Conservation (phyloP, 768 basidiomycete genomes). For the Xerocomus spinulosus region DNA sequence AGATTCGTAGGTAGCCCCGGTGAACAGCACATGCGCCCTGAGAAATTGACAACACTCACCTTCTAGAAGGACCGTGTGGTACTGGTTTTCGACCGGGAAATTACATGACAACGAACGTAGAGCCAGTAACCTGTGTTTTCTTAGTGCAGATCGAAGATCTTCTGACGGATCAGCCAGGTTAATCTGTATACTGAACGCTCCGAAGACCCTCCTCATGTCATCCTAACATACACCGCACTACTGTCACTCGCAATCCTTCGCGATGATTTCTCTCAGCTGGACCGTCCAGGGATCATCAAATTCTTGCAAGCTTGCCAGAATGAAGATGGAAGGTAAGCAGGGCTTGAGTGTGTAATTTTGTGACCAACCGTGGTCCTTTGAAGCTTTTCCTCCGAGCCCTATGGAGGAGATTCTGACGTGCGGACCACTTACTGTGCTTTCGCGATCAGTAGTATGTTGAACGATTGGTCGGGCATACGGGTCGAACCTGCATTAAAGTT, state of each 20-base stretch:
- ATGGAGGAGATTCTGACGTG: constrained; percentile 68
- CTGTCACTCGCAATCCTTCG: constrained; percentile 78
- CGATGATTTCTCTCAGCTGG: constrained; percentile 74
- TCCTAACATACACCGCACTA: constrained; percentile 92
- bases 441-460: constrained; percentile 71
- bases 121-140: constrained; percentile 9
- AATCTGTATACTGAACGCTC: constrained; percentile 37
- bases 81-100: constrained; percentile 73
- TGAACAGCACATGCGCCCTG: neutral
- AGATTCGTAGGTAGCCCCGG: constrained; percentile 45
- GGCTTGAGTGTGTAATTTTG: neutral
- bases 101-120: constrained; percentile 50
- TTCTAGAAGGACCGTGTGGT: constrained; percentile 51
- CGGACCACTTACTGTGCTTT: constrained; percentile 87
- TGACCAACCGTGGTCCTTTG: constrained; percentile 2
- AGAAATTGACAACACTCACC: neutral
- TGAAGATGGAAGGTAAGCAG: constrained; percentile 71
- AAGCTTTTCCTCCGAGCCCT: constrained; percentile 72
- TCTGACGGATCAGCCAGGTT: constrained; percentile 23
- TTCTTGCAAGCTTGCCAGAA: constrained; percentile 74
- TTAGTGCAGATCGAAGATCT: neutral
- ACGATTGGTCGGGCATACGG: constrained; percentile 75
- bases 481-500: constrained; percentile 56
- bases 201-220: constrained; percentile 74
- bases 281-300: constrained; percentile 59